These are phyloP conservation scores for Cystobasidium sp. DNA, from an alignment of 1,284 basidiomycete species.

Conservation along the genomic window DNA sequence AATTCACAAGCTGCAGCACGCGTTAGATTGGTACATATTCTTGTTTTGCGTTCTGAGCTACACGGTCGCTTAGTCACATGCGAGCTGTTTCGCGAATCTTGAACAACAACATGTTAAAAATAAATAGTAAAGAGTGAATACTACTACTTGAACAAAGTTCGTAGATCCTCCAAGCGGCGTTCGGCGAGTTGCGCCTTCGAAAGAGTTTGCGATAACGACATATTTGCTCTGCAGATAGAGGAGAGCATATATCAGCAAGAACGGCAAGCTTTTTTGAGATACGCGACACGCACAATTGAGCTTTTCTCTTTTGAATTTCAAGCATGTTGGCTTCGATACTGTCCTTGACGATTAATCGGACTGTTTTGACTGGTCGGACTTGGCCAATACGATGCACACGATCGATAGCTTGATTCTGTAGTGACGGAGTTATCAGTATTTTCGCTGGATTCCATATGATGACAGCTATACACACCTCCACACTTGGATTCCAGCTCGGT, in stretches of 20 bases:
- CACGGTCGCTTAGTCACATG: background rate
- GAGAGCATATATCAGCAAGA: background rate
- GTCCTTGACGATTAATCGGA: conserved; percentile 88
- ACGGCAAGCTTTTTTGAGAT: conserved; percentile 62
- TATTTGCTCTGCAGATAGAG: conserved; percentile 41
- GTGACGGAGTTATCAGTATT: conserved; percentile 52
- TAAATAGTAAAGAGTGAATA: too few species aligned
- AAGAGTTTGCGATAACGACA: conserved; percentile 53
- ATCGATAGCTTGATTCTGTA: conserved; percentile 71
- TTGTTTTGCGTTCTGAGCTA: too few species aligned
- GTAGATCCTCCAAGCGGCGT: conserved; percentile 52
- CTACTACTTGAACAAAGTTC: conserved; percentile 49
- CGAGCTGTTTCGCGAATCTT: background rate
- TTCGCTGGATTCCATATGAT: too few species aligned
- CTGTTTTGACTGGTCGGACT: conserved; percentile 84
- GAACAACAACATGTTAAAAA: background rate
- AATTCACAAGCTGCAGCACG: too few species aligned
- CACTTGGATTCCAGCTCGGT: conserved; percentile 74
- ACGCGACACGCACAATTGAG: conserved; percentile 63
- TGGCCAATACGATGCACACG: conserved; percentile 88
- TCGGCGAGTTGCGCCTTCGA: conserved; percentile 53
- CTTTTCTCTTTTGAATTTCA: conserved; percentile 91
- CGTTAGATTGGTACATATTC: too few species aligned
- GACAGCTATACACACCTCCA: too few species aligned
- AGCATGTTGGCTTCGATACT: conserved; percentile 74